phyloP scores from a whole-genome alignment of 108 stramenopile species.

The Licmophora abbreviata region DNA sequence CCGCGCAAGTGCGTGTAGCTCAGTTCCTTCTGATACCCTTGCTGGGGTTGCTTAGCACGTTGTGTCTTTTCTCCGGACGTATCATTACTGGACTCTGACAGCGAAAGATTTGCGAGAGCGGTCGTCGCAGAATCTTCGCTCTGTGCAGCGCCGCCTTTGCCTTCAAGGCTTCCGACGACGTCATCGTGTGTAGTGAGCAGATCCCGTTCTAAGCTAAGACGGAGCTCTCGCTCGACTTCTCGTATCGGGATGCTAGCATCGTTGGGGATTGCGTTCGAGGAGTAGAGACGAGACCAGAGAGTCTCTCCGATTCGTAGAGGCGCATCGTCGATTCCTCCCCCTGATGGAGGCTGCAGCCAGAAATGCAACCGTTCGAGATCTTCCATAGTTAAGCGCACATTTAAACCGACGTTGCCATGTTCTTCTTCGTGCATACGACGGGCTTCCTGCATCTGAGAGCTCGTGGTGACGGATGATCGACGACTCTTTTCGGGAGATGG shows the following conservation, averaged over 20 bases:
- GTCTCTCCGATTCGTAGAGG: slow-evolving; percentile 72
- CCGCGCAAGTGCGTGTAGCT: slow-evolving; percentile 59
- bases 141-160: slow-evolving; percentile 30
- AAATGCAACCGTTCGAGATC: slow-evolving; percentile 76
- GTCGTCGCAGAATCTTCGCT: slow-evolving; percentile 28
- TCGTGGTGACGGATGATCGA: slow-evolving; percentile 25
- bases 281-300: slow-evolving; percentile 47
- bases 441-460: slow-evolving; percentile 21
- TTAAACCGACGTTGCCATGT: slow-evolving; percentile 65
- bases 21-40: slow-evolving; percentile 68
- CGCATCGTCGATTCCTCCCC: slow-evolving; percentile 74
- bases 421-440: slow-evolving; percentile 62
- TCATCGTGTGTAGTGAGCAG: slow-evolving; percentile 45
- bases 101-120: slow-evolving; percentile 41
- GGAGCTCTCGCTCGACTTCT: slow-evolving; percentile 71
- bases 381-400: slow-evolving; percentile 61
- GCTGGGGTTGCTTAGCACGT: slow-evolving; percentile 25
- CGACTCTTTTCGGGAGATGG: slow-evolving; percentile 32
- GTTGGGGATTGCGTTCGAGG: slow-evolving; percentile 25
- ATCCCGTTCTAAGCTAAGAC: slow-evolving; percentile 65
- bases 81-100: slow-evolving; percentile 6
- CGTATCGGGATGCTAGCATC: slow-evolving; percentile 57
- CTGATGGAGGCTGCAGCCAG: slow-evolving; percentile 65
- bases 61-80: neutral
- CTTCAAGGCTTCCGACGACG: slow-evolving; percentile 27